A percentile compares a stretch with the other conserved stretches of the same genome.
Evolutionary conservation across 73 alveolate species (phyloP).

Genomic region (Tetrahymena thermophila): DNA sequence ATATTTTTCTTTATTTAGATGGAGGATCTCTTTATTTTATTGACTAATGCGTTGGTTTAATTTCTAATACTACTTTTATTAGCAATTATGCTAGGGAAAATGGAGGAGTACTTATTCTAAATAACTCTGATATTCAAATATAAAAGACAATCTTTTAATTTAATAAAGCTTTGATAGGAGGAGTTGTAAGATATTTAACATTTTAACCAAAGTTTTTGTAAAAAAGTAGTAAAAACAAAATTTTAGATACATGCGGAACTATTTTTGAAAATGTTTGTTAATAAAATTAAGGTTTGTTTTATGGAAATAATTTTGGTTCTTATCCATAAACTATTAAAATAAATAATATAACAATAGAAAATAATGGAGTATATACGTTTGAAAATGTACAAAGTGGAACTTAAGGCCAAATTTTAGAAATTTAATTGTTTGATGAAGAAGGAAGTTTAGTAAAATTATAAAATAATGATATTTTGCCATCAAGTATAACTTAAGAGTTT

Average conservation of each 20-base stretch:
- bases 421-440: neutral
- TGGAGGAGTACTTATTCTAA: neutral
- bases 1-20: neutral
- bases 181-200: neutral
- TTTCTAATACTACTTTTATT: neutral
- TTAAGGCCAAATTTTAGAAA: neutral
- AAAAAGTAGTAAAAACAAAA: neutral
- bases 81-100: neutral
- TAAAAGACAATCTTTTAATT: neutral
- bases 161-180: neutral
- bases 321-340: neutral
- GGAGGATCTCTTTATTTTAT: neutral
- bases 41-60: neutral
- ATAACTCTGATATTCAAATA: neutral
- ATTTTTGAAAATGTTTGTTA: neutral
- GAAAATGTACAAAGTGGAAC: neutral
- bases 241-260: neutral
- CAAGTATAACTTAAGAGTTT: neutral
- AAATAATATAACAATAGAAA: neutral
- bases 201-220: neutral
- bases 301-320: neutral
- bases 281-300: neutral
- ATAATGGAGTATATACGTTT: neutral
- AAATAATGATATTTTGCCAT: neutral
- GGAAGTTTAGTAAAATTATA: neutral